Evolutionary conservation across 1,284 basidiomycete genomes (phyloP), one percentile per base, ranked within the genome.

Genomic region (Flammula alnicola): DNA sequence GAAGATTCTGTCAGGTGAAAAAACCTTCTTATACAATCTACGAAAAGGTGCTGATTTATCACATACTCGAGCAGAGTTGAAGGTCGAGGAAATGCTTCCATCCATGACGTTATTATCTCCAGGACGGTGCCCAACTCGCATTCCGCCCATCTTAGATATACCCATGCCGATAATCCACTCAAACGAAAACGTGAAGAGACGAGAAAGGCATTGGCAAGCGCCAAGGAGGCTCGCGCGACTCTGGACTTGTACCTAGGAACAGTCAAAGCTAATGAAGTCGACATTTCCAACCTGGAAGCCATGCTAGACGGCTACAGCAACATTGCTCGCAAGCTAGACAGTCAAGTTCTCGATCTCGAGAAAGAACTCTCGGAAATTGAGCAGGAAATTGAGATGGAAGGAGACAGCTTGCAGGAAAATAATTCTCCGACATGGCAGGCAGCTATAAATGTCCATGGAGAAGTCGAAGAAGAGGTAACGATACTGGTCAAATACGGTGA

Each of bases 51-150:
- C 31, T 5, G 1, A 20, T 22, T 14, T 10, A 26, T 8, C n/a
- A 29, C 16, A 25, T 23, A n/a, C 7, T 22, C 4, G 7, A 5
- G 16, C 19, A 70, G 67, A 32, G 62, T 70, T 2, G 68, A 70
- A 54, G 67, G 67, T 4, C 58, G 52, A 23, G 68, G 67, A 11
- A 49, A 56, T 26, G 67, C 63, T 3, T 61, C 62, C 3, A 69
- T 70, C 23, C 63, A 65, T 23, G 66, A 68, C 47, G 64, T 70
- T 9, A 56, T 58, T 11, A 52, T 67, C 51, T 47, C 54, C n/a
- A n/a, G n/a, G 3, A 40, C 51, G 29, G 30, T 47, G 17, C 42
- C 27, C 9, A n/a, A 32, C 3, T 44, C 5, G 10, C 29, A 27
- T 4, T 39, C 50, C 4, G 52, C 52, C 12, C 7, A 43, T 49